phyloP scores from a whole-genome alignment of 495 filamentous ascomycete genomes.

The Trichocladium antarcticum region DNA sequence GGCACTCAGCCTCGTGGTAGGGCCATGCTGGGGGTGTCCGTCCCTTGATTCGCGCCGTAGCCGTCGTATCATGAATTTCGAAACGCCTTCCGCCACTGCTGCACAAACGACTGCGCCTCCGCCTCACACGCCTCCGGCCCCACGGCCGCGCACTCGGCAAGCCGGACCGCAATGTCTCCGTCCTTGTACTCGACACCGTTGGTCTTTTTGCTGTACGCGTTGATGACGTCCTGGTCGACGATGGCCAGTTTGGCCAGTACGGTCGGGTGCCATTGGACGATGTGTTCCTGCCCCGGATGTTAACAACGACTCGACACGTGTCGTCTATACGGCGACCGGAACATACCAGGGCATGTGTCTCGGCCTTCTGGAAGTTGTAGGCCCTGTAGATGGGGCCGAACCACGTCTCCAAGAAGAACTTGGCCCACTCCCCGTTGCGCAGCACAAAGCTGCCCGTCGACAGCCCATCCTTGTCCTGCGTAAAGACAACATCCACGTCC shows the following conservation, averaged over 20 bases:
- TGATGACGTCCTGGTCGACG: constrained; percentile 70
- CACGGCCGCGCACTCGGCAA: constrained; percentile 56
- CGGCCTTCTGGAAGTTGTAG: constrained; percentile 93
- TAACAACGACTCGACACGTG: too few relatives aligned
- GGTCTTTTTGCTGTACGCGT: constrained; percentile 49
- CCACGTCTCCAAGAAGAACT: constrained; percentile 91
- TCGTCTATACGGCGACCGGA: not conserved
- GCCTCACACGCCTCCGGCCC: constrained; percentile 52
- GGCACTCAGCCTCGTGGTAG: too few relatives aligned
- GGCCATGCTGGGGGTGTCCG: too few relatives aligned
- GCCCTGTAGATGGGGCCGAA: constrained; percentile 85
- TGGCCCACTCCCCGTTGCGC: constrained; percentile 75
- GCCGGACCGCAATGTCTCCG: constrained; percentile 76
- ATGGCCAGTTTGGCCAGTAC: constrained; percentile 80
- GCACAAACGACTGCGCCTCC: constrained; percentile 42
- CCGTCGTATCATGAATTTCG: not conserved
- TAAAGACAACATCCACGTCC: constrained; percentile 70
- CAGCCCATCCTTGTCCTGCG: constrained; percentile 77
- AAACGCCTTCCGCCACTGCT: constrained; percentile 33
- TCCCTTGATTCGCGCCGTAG: too few relatives aligned
- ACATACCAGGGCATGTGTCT: constrained; percentile 80
- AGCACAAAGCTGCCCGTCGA: constrained; percentile 68
- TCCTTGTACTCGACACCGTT: constrained; percentile 53
- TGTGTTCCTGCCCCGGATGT: constrained; percentile 57
- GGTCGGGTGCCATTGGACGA: constrained; percentile 98